Evolutionary conservation across 2,329 filamentous ascomycete genomes (phyloP).

Genomic region (Penicillium sclerotigenum): DNA sequence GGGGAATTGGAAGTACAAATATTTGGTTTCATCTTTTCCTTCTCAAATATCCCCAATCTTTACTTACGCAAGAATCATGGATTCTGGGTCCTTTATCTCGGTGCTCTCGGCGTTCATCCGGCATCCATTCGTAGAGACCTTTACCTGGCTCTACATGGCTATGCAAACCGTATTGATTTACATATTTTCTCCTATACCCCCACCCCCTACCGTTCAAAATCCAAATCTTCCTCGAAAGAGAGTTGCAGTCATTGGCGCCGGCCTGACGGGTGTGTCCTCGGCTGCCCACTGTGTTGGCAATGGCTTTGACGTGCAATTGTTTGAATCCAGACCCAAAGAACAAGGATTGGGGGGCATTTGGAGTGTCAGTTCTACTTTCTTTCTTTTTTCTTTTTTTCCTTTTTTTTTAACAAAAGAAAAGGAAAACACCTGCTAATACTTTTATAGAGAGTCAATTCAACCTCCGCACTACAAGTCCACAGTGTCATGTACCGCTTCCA

Average conservation of each 20-base stretch:
- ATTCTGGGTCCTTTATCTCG: constrained; percentile 5
- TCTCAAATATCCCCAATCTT: not conserved
- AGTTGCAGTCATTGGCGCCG: constrained; percentile 67
- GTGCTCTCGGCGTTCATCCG: constrained; percentile 23
- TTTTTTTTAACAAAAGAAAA: no score
- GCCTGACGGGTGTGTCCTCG: constrained; percentile 71
- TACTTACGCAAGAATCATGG: not conserved
- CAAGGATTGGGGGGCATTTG: constrained; percentile 71
- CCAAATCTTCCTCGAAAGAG: constrained; percentile 49
- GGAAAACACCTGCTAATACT: not conserved
- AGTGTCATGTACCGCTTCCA: constrained; percentile 86
- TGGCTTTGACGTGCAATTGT: constrained; percentile 77
- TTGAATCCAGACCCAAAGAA: constrained; percentile 66
- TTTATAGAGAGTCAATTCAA: constrained; percentile 70
- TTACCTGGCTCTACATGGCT: constrained; percentile 31
- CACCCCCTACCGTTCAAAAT: constrained; percentile 58
- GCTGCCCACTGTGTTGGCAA: constrained; percentile 81
- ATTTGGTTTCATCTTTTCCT: not conserved
- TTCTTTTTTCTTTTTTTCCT: no score
- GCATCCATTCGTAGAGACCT: constrained; percentile 32
- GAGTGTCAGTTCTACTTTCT: constrained; percentile 56
- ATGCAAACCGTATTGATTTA: constrained; percentile 31
- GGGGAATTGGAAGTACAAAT: not conserved
- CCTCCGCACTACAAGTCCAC: constrained; percentile 78
- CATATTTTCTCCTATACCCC: constrained; percentile 68